These are phyloP conservation scores for Malus hybrid DNA, from an alignment of 331 rosid genomes.

Conservation along the genomic window DNA sequence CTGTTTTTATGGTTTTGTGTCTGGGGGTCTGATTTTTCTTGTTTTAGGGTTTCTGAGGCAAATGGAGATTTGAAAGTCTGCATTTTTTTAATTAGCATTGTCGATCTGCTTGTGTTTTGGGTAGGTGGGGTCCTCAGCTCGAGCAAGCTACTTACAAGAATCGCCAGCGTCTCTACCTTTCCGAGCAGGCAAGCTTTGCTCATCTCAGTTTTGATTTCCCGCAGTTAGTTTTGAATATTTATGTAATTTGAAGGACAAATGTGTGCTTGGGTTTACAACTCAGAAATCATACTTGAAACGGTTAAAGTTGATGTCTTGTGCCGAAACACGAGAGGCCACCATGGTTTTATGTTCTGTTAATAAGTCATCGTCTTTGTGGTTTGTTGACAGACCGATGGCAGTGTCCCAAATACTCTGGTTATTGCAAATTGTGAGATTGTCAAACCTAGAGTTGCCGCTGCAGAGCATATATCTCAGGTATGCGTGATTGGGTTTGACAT, in stretches of 20 bases:
- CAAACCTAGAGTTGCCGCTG: conserved; percentile 97
- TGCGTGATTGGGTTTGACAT: background rate
- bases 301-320: background rate
- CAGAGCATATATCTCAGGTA: conserved; percentile 97
- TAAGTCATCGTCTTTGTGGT: background rate
- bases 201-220: background rate
- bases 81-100: background rate
- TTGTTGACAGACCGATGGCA: conserved; percentile 82
- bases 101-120: background rate
- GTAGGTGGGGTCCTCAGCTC: conserved; percentile 99
- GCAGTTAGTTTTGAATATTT: background rate
- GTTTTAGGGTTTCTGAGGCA: background rate
- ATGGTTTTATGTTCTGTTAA: background rate
- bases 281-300: background rate
- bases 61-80: background rate
- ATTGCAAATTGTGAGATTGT: conserved; percentile 98
- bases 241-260: background rate
- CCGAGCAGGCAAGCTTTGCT: conserved; percentile 64
- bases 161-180: conserved; percentile 95
- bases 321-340: background rate
- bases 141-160: conserved; percentile 98
- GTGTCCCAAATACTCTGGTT: conserved; percentile 95
- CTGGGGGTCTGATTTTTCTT: background rate
- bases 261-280: background rate
- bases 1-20: background rate